Evolutionary conservation across 169 alveolate species (phyloP), one percentile per base, ranked within the genome.

Genomic region (Eimeria falciformis): DNA sequence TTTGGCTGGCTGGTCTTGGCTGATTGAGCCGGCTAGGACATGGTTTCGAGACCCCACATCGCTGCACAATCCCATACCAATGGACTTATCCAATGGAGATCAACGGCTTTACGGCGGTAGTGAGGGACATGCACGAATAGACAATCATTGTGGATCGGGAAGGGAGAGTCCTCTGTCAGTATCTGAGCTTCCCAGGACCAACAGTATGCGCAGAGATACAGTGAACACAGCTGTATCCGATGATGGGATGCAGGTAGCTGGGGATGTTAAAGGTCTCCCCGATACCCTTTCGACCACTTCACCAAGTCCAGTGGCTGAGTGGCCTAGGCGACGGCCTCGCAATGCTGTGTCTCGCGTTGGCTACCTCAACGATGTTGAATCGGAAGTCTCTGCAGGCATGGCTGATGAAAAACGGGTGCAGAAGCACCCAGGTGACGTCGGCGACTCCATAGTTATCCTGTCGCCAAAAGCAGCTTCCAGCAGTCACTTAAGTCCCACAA

Each of bases 81-180:
- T 75, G 85, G 46, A 50, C 47, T 43, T 18, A 37, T 40, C 68
- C 12, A 9, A 75, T 45, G 85, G 47, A 25, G 62, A 4, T 17
- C 65, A 45, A 25, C 68, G 12, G 23, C 65, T n/a, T 43, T 43
- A 2, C 17, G 11, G 46, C 21, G 46, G 66, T 14, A n/a, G 43
- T 33, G 45, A 23, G 23, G 85, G 66, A 45, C 66, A 37, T 75
- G 66, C 29, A 9, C 7, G n/a, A 14, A n/a, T n/a, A n/a, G n/a
- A n/a, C n/a, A n/a, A n/a, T 58, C 45, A 3, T 21, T 37, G 17
- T 29, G 66, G 46, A 37, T 46, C 40, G 9, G 68, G 68, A 12
- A 45, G 85, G 43, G 85, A 25, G 45, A 45, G 85, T 65, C 85
- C 66, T 45, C 68, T 75, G 43, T 75, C 85, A 40, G 85, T 75